Conservation (phyloP, 2,329 filamentous ascomycete genomes). For the Venturiaceae sp. region DNA sequence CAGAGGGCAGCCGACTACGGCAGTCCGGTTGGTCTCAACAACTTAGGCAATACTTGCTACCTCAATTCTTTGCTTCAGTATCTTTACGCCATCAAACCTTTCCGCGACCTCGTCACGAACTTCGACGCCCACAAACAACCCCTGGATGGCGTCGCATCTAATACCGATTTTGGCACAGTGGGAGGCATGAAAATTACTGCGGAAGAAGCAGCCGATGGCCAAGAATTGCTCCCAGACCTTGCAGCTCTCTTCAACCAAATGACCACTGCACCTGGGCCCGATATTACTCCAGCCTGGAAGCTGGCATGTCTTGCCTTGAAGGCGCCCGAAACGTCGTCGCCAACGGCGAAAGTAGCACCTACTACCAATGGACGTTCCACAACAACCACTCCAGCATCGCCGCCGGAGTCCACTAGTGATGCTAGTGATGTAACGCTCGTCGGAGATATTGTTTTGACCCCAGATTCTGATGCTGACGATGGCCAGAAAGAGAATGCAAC, state of each 20-base stretch:
- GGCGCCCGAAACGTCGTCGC: not conserved
- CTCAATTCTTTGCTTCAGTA: conserved; percentile 95
- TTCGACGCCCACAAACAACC: conserved; percentile 57
- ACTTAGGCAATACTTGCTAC: conserved; percentile 97
- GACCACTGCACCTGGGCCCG: conserved; percentile 50
- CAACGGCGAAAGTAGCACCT: not conserved
- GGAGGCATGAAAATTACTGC: conserved; percentile 60
- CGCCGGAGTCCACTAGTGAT: not conserved
- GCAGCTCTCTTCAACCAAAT: conserved; percentile 61
- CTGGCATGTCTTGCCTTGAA: conserved; percentile 61
- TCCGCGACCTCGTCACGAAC: conserved; percentile 71
- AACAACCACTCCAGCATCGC: not conserved
- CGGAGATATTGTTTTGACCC: conserved; percentile 2
- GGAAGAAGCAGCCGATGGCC: conserved; percentile 49
- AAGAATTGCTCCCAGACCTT: conserved; percentile 70
- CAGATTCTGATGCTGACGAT: conserved; percentile 3
- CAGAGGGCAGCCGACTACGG: conserved; percentile 14
- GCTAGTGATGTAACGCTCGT: conserved; percentile 5
- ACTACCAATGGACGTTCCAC: not conserved
- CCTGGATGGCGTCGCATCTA: conserved; percentile 34
- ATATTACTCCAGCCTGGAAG: conserved; percentile 48
- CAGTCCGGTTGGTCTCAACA: conserved; percentile 70
- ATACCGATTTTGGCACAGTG: conserved; percentile 58
- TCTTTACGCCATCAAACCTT: conserved; percentile 76
- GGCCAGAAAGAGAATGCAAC: not conserved